Conservation (phyloP, 805 yeast genomes). For the Starmerella sirachaensis region DNA sequence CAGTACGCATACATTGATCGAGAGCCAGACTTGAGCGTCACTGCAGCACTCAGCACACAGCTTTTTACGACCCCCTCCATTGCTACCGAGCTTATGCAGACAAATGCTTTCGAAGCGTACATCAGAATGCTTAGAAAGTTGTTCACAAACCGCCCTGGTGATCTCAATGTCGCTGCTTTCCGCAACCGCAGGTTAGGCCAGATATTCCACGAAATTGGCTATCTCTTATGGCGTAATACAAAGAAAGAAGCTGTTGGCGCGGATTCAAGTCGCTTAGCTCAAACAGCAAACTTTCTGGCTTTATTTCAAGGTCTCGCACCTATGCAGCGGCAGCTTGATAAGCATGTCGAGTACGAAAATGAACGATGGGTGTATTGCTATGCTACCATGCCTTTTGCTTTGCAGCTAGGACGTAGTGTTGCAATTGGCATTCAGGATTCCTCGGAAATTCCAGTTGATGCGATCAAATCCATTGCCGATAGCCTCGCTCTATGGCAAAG, state of each 20-base stretch:
- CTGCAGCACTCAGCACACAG: constrained; percentile 69
- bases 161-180: constrained; percentile 36
- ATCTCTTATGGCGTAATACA: constrained; percentile 58
- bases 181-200: constrained; percentile 70
- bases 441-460: not conserved
- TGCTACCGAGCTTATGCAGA: constrained; percentile 47
- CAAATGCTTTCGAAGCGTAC: constrained; percentile 53
- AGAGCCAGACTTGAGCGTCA: constrained; percentile 73
- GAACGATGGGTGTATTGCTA: constrained; percentile 68
- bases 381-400: constrained; percentile 54
- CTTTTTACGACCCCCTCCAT: constrained; percentile 81
- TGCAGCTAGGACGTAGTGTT: constrained; percentile 35
- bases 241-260: constrained; percentile 38
- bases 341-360: constrained; percentile 84
- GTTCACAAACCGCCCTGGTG: constrained; percentile 43
- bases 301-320: constrained; percentile 72
- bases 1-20: constrained; percentile 62
- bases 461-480: not conserved
- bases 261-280: constrained; percentile 38
- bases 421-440: constrained; percentile 26
- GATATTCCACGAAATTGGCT: constrained; percentile 66
- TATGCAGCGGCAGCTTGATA: constrained; percentile 56
- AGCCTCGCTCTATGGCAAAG: constrained; percentile 6
- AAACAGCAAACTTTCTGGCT: constrained; percentile 51
- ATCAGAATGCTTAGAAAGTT: constrained; percentile 52